These are phyloP conservation scores for Solanum etuberosum DNA, from an alignment of 257 asterid species.

Conservation along the genomic window DNA sequence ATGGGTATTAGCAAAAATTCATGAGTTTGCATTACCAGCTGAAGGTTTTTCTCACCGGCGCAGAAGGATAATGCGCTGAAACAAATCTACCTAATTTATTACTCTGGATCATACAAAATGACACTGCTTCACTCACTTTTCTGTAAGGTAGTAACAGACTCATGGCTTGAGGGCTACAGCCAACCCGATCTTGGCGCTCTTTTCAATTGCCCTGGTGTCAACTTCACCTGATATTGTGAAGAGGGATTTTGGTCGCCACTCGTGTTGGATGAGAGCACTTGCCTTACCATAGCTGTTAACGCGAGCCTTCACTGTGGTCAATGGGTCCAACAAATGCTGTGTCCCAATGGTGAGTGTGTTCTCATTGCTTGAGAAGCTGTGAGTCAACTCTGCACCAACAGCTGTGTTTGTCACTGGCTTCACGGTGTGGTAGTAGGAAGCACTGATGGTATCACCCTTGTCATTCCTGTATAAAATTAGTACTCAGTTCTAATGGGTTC, in stretches of 20 bases:
- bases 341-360: conserved; percentile 77
- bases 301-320: conserved; percentile 75
- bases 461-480: conserved; percentile 43
- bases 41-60: not conserved
- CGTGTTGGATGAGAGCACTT: conserved; percentile 86
- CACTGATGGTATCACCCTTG: conserved; percentile 60
- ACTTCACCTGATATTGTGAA: conserved; percentile 94
- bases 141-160: not conserved
- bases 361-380: conserved; percentile 74
- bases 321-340: conserved; percentile 71
- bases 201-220: conserved; percentile 87
- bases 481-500: not conserved
- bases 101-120: conserved; percentile 10
- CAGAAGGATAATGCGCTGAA: not conserved
- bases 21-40: not conserved
- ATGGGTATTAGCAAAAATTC: not conserved
- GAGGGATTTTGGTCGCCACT: conserved; percentile 83
- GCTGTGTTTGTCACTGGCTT: conserved; percentile 71
- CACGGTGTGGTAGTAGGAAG: conserved; percentile 79
- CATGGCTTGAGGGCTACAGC: conserved; percentile 90
- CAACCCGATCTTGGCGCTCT: conserved; percentile 82
- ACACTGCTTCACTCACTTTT: not conserved
- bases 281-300: conserved; percentile 78
- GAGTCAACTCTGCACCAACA: conserved; percentile 93
- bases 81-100: conserved; percentile 19